Percentiles rank a stretch among this genome's conserved stretches.
Evolutionary conservation across 306 rosid genomes (phyloP).

Genomic region (Quercus agrifolia): DNA sequence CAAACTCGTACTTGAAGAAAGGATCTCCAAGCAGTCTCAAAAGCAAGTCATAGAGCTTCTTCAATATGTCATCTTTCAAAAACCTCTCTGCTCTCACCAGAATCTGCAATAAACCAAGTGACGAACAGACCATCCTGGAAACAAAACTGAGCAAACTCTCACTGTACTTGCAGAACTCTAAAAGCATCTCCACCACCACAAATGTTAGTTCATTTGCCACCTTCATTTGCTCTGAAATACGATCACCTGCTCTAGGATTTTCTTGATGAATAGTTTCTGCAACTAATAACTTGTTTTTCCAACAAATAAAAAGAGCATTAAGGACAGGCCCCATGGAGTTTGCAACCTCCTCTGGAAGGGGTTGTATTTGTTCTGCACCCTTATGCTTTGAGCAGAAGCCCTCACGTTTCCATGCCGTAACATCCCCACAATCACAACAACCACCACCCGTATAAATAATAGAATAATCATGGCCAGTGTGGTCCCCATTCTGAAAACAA

Average conservation of each 20-base stretch:
- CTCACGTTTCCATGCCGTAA: constrained; percentile 91
- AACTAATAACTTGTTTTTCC: constrained; percentile 58
- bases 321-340: constrained; percentile 68
- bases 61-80: constrained; percentile 45
- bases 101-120: constrained; percentile 53
- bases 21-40: constrained; percentile 92
- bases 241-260: constrained; percentile 37
- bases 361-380: constrained; percentile 84
- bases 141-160: constrained; percentile 95
- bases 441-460: constrained; percentile 85
- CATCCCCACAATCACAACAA: constrained; percentile 99
- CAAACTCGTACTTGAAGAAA: constrained; percentile 76
- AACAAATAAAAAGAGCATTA: constrained; percentile 51
- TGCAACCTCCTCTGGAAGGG: constrained; percentile 63
- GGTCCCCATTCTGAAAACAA: constrained; percentile 89
- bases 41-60: constrained; percentile 80
- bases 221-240: constrained; percentile 39
- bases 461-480: constrained; percentile 76
- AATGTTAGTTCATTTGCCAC: constrained; percentile 68
- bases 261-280: constrained; percentile 37
- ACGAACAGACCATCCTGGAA: constrained; percentile 53
- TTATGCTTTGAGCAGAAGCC: constrained; percentile 94
- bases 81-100: constrained; percentile 79
- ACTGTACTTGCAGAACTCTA: constrained; percentile 80
- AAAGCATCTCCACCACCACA: constrained; percentile 80